A percentile compares a stretch with the other conserved stretches of the same genome.
These are phyloP conservation scores for Ganoderma multipileum DNA, from an alignment of 1,284 basidiomycete genomes.

Conservation along the genomic window DNA sequence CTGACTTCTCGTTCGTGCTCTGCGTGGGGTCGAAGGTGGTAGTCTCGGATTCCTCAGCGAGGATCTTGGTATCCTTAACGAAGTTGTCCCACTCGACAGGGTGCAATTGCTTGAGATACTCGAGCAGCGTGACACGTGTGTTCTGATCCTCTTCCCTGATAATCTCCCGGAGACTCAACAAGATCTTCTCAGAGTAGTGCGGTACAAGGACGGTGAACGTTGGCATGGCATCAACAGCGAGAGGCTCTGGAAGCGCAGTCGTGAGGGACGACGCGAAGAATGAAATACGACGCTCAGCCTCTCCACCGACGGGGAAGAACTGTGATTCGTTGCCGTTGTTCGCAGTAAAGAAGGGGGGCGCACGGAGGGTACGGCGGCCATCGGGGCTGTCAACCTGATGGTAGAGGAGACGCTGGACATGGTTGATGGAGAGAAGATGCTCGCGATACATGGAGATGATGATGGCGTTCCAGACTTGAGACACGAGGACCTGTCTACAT, in stretches of 20 bases:
- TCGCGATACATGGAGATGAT: constrained; percentile 99
- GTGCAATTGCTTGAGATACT: constrained; percentile 98
- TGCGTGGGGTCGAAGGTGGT: constrained; percentile 58
- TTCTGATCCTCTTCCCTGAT: constrained; percentile 97
- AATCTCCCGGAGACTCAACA: constrained; percentile 93
- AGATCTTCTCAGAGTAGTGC: constrained; percentile 96
- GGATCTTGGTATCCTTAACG: constrained; percentile 99
- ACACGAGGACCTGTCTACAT: constrained; percentile 78
- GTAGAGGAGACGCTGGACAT: constrained; percentile 93
- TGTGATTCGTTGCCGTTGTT: constrained; percentile 82
- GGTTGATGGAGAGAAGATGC: constrained; percentile 93
- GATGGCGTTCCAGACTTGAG: constrained; percentile 97
- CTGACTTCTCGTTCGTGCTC: constrained; percentile 78
- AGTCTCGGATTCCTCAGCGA: constrained; percentile 84
- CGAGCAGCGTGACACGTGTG: constrained; percentile 92
- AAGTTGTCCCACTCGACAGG: constrained; percentile 99
- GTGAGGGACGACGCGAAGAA: constrained; percentile 97
- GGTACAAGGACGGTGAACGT: constrained; percentile 97
- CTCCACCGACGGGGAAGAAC: constrained; percentile 94
- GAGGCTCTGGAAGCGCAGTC: constrained; percentile 89
- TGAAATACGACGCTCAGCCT: constrained; percentile 94
- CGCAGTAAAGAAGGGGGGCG: constrained; percentile 95
- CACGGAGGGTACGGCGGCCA: constrained; percentile 88
- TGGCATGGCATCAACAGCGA: constrained; percentile 96
- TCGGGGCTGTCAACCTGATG: constrained; percentile 91